phyloP scores from a whole-genome alignment of 805 yeast genomes.

The Nematodospora valgi region DNA sequence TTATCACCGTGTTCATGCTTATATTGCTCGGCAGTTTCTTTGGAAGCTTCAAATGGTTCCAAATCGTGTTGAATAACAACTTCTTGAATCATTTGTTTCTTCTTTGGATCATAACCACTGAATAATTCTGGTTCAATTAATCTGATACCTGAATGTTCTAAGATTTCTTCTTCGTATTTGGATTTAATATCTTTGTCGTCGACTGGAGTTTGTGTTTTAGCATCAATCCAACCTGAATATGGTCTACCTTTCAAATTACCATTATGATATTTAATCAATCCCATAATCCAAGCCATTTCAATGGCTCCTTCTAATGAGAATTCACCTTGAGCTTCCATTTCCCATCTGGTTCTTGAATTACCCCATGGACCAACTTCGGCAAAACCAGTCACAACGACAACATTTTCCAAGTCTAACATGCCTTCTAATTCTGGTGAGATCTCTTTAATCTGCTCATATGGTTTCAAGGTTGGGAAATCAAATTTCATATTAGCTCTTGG shows the following conservation, averaged over 20 bases:
- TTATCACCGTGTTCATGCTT: constrained; percentile 90
- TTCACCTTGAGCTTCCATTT: constrained; percentile 94
- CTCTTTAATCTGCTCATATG: constrained; percentile 68
- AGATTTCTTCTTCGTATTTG: constrained; percentile 84
- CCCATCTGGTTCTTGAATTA: constrained; percentile 98
- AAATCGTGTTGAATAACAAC: constrained; percentile 94
- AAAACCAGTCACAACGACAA: constrained; percentile 95
- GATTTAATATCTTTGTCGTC: constrained; percentile 92
- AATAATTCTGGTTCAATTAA: constrained; percentile 94
- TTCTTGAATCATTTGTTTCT: constrained; percentile 92
- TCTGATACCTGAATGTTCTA: constrained; percentile 95
- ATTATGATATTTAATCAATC: constrained; percentile 90
- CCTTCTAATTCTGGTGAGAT: constrained; percentile 79
- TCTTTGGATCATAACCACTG: constrained; percentile 89
- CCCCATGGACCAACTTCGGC: constrained; percentile 99
- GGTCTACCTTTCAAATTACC: constrained; percentile 87
- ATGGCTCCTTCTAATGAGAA: constrained; percentile 96
- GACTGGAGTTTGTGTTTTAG: constrained; percentile 87
- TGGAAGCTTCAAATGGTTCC: constrained; percentile 92
- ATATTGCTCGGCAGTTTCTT: constrained; percentile 94
- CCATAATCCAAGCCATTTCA: constrained; percentile 99
- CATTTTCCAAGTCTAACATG: constrained; percentile 85
- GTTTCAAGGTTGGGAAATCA: constrained; percentile 84
- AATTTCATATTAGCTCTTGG: constrained; percentile 95
- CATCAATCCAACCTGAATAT: constrained; percentile 96